Evolutionary conservation across 2,329 filamentous ascomycete genomes (phyloP).

Genomic region (Kalaharituber pfeilii): DNA sequence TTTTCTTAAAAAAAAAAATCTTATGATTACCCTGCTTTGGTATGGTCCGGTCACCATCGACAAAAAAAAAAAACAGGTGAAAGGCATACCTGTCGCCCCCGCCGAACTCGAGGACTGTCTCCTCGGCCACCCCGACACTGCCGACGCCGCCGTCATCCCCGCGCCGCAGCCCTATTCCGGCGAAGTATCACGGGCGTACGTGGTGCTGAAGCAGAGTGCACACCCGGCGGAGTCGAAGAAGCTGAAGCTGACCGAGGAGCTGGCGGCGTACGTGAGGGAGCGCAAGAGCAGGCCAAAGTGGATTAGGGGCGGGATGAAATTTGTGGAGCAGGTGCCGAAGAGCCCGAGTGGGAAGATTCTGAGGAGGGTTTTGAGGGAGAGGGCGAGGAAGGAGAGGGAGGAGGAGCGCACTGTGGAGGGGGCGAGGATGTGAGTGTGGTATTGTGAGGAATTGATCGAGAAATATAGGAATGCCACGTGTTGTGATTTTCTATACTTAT

Average conservation of each 20-base stretch:
- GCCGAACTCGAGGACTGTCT: slow-evolving; percentile 46
- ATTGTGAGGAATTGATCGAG: slow-evolving; percentile 26
- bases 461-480: too few species aligned
- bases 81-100: slow-evolving; percentile 44
- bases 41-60: background rate
- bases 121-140: slow-evolving; percentile 39
- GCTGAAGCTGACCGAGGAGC: too few species aligned
- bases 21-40: too few species aligned
- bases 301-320: slow-evolving; percentile 45
- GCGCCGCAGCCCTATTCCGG: slow-evolving; percentile 28
- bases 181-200: background rate
- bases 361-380: slow-evolving; percentile 40
- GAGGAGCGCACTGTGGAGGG: too few species aligned
- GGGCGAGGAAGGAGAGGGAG: too few species aligned
- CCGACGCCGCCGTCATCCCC: slow-evolving; percentile 40
- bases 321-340: slow-evolving; percentile 52
- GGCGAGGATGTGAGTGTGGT: slow-evolving; percentile 25
- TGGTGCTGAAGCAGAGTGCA: too few species aligned
- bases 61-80: too few species aligned
- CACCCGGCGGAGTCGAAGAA: too few species aligned
- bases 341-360: slow-evolving; percentile 59
- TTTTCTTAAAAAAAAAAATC: too few species aligned
- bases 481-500: too few species aligned
- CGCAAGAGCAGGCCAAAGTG: too few species aligned
- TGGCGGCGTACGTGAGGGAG: too few species aligned